phyloP scores from a whole-genome alignment of 441 rosid species.

The Manihot esculenta region DNA sequence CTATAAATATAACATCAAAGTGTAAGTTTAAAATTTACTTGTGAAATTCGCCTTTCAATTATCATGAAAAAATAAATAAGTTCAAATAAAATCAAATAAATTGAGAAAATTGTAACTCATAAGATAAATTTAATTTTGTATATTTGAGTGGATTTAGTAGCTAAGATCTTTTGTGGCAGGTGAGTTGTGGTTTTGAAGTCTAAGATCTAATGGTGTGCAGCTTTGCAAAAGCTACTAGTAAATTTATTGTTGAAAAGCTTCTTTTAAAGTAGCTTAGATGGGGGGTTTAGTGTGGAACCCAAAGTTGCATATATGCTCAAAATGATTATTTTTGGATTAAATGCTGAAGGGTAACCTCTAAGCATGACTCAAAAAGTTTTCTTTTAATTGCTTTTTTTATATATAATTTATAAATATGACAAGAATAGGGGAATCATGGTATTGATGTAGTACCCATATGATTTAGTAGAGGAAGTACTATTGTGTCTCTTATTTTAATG shows the following conservation, averaged over 20 bases:
- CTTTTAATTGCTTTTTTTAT: neutral
- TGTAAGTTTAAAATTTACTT: too few species aligned
- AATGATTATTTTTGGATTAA: neutral
- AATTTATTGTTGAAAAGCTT: conserved; percentile 10
- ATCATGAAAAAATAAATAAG: too few species aligned
- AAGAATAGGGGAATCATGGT: conserved; percentile 35
- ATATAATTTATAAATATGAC: neutral
- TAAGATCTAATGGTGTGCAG: neutral
- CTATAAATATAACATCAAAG: too few species aligned
- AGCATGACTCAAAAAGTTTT: conserved; percentile 28
- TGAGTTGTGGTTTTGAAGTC: too few species aligned
- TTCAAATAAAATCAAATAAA: too few species aligned
- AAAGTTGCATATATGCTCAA: conserved; percentile 24
- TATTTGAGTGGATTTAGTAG: neutral
- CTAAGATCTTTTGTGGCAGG: neutral
- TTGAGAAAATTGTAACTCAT: too few species aligned
- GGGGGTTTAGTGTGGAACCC: conserved; percentile 7
- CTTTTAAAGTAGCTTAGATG: conserved; percentile 9
- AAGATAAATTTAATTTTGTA: too few species aligned
- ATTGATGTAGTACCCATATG: conserved; percentile 22
- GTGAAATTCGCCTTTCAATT: too few species aligned
- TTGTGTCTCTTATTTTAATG: neutral
- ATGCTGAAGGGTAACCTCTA: conserved; percentile 40
- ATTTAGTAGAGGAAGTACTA: neutral
- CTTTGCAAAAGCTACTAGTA: conserved; percentile 16